Conservation (phyloP, 1,139 yeast genomes). For the Casaregolazyma suthepensis region DNA sequence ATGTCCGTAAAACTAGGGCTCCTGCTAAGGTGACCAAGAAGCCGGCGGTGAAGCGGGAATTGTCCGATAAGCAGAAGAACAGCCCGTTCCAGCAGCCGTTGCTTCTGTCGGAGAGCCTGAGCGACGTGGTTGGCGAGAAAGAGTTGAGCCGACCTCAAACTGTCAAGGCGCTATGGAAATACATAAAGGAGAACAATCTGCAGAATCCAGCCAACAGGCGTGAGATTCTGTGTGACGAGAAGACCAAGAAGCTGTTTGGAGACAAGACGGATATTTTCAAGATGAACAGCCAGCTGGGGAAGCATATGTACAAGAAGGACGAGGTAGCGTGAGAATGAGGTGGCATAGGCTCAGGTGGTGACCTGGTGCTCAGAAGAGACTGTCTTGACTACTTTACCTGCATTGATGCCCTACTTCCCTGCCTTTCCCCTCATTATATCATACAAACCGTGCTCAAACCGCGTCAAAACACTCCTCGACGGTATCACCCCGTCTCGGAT, state of each 20-base stretch:
- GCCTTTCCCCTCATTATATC: conserved; percentile 13
- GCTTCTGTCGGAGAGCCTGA: conserved; percentile 47
- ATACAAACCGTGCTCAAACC: conserved; percentile 30
- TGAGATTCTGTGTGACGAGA: conserved; percentile 63
- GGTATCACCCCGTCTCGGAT: conserved; percentile 65
- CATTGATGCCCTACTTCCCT: not conserved
- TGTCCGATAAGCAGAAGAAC: conserved; percentile 12
- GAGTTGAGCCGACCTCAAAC: conserved; percentile 62
- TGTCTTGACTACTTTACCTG: no score
- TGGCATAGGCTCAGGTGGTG: no score
- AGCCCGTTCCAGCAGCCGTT: conserved; percentile 27
- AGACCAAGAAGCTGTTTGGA: conserved; percentile 52
- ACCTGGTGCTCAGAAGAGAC: no score
- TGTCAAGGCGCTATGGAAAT: conserved; percentile 67
- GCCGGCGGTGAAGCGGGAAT: conserved; percentile 8
- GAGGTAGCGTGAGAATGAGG: conserved; percentile 1
- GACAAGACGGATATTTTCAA: conserved; percentile 42
- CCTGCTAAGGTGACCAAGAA: conserved; percentile 7
- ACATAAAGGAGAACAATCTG: conserved; percentile 56
- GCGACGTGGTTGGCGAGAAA: conserved; percentile 41
- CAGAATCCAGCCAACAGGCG: conserved; percentile 68
- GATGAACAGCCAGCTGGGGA: conserved; percentile 55
- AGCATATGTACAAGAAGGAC: conserved; percentile 40
- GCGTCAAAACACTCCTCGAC: conserved; percentile 42
- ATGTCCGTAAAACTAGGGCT: conserved; percentile 9